phyloP scores from a whole-genome alignment of 306 rosid genomes.

The Trifolium dubium region DNA sequence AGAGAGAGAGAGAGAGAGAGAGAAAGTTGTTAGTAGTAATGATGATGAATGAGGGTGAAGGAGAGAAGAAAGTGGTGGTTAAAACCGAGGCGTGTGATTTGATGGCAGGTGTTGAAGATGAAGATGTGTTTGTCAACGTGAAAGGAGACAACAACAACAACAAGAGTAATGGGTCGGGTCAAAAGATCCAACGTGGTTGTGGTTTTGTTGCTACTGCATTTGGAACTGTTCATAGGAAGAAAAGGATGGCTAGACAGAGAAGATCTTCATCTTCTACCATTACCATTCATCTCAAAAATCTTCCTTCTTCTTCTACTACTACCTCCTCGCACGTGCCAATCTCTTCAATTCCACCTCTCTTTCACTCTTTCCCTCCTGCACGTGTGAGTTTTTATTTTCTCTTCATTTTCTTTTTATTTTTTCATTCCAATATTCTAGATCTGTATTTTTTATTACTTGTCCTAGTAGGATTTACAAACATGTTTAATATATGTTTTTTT shows the following conservation, averaged over 20 bases:
- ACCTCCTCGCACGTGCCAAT: constrained; percentile 55
- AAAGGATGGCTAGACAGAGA: constrained; percentile 73
- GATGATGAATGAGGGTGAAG: constrained; percentile 60
- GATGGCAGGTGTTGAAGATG: constrained; percentile 65
- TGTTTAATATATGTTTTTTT: not conserved
- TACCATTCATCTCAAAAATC: constrained; percentile 13
- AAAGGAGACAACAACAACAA: constrained; percentile 43
- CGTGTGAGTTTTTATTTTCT: constrained; percentile 62
- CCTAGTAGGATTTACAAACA: constrained; percentile 2
- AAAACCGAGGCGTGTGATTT: constrained; percentile 69
- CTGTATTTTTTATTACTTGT: constrained; percentile 9
- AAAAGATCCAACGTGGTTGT: constrained; percentile 22
- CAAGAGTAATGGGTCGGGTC: constrained; percentile 50
- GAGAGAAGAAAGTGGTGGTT: constrained; percentile 32
- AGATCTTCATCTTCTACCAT: constrained; percentile 49
- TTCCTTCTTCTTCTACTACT: constrained; percentile 24
- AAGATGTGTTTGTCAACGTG: constrained; percentile 47
- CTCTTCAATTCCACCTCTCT: constrained; percentile 9
- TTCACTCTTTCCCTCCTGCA: constrained; percentile 42
- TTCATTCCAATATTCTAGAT: constrained; percentile 8
- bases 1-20: not conserved
- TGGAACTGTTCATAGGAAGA: constrained; percentile 65
- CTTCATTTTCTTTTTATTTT: not conserved
- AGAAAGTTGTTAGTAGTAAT: constrained; percentile 37
- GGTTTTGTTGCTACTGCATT: constrained; percentile 47